phyloP scores from a whole-genome alignment of 371 early-diverging fungal genomes.

The Chytridium lagenaria region DNA sequence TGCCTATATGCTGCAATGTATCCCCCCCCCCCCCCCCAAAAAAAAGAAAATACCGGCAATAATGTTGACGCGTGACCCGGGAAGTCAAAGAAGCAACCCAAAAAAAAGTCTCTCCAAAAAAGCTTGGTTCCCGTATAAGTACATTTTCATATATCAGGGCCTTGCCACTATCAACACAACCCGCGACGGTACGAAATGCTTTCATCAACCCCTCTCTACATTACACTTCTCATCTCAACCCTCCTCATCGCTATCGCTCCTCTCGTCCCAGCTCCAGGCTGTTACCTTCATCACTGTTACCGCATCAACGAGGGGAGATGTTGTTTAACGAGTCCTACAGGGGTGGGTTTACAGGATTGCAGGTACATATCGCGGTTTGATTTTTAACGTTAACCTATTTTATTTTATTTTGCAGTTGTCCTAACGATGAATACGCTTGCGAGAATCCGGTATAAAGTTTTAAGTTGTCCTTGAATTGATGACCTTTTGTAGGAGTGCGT shows the following conservation, averaged over 20 bases:
- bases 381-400: neutral
- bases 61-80: too few species aligned
- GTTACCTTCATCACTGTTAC: conserved; percentile 5
- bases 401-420: neutral
- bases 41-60: too few species aligned
- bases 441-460: conserved; percentile 1
- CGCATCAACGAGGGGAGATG: neutral
- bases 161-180: too few species aligned
- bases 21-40: too few species aligned
- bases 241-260: neutral
- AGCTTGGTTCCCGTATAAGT: too few species aligned
- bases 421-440: conserved; percentile 11
- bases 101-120: too few species aligned
- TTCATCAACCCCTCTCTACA: neutral
- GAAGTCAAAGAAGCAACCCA: too few species aligned
- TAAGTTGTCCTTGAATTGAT: neutral
- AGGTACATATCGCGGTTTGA: neutral
- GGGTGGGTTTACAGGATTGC: neutral
- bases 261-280: conserved; percentile 10
- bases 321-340: conserved; percentile 10
- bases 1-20: too few species aligned
- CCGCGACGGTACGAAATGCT: too few species aligned
- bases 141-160: too few species aligned
- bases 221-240: neutral
- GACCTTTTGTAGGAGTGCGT: neutral